Percentiles rank a stretch among this genome's conserved stretches.
Evolutionary conservation across 116 monocot genomes (phyloP).

Genomic region (Trichopus zeylanicus): DNA sequence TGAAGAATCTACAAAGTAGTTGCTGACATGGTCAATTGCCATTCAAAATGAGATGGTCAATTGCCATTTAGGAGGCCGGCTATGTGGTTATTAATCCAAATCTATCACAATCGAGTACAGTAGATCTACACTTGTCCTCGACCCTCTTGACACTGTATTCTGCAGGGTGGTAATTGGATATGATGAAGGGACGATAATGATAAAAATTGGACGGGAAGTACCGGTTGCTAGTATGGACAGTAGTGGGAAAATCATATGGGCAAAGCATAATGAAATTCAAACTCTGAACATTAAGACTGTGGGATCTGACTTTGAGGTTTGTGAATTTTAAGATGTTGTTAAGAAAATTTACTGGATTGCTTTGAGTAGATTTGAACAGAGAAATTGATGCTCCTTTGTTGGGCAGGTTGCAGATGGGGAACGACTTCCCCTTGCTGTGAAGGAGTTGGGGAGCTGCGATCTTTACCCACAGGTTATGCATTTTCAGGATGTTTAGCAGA

Average conservation of each 20-base stretch:
- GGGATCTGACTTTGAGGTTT: constrained; percentile 75
- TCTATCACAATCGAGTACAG: not conserved
- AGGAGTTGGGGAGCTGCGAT: constrained; percentile 94
- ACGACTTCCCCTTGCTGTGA: constrained; percentile 77
- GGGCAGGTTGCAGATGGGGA: constrained; percentile 85
- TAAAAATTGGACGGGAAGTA: constrained; percentile 93
- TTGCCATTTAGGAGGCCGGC: not conserved
- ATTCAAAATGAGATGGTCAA: not conserved
- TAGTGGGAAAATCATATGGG: constrained; percentile 96
- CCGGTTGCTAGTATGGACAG: constrained; percentile 96
- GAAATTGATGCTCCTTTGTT: not conserved
- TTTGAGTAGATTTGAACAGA: not conserved
- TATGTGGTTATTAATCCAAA: not conserved
- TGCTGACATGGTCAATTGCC: not conserved
- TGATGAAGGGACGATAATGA: constrained; percentile 95
- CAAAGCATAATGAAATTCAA: constrained; percentile 96
- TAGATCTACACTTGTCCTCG: not conserved
- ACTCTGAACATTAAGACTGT: constrained; percentile 86
- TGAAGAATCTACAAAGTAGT: not conserved
- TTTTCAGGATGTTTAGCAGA: not conserved
- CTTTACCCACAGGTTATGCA: constrained; percentile 74
- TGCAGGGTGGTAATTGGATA: constrained; percentile 87
- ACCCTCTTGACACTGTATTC: constrained; percentile 8
- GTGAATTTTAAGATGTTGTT: not conserved
- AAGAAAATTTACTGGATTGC: not conserved